These are phyloP conservation scores for Mrakia frigida DNA, from an alignment of 768 basidiomycete genomes.

Conservation along the genomic window DNA sequence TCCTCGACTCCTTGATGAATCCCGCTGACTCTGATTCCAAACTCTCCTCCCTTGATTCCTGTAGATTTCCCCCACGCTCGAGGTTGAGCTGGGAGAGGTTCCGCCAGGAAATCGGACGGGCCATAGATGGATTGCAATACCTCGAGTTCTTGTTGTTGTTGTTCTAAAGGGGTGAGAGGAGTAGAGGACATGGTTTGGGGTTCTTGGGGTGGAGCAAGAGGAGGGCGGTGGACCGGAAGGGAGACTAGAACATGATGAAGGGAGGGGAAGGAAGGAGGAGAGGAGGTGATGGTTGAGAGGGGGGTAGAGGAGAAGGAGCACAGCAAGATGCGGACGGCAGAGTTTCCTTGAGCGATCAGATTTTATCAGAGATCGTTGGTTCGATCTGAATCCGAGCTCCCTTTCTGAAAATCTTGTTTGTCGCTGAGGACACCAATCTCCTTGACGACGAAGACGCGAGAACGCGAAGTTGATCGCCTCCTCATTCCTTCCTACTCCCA, in stretches of 20 bases:
- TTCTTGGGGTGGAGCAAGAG: neutral
- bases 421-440: no score
- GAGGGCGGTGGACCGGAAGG: neutral
- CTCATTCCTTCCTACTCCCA: neutral
- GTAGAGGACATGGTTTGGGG: slow-evolving; percentile 1
- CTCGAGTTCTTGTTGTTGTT: slow-evolving; percentile 26
- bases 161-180: slow-evolving; percentile 2
- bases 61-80: slow-evolving; percentile 20
- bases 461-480: no score
- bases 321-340: no score
- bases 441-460: neutral
- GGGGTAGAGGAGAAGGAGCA: no score
- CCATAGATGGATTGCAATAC: slow-evolving; percentile 22
- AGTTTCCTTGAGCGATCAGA: no score
- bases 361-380: no score
- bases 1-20: neutral
- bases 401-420: neutral
- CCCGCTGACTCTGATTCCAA: slow-evolving; percentile 16
- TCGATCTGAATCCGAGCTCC: no score
- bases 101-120: slow-evolving; percentile 2
- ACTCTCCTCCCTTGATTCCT: slow-evolving; percentile 19
- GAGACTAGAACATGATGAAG: neutral
- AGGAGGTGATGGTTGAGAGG: neutral
- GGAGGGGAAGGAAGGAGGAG: neutral
- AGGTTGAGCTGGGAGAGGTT: slow-evolving; percentile 23